Evolutionary conservation across 23 red algal species (phyloP), one percentile per base, ranked within the genome.

Genomic region (Agarophyton chilense): DNA sequence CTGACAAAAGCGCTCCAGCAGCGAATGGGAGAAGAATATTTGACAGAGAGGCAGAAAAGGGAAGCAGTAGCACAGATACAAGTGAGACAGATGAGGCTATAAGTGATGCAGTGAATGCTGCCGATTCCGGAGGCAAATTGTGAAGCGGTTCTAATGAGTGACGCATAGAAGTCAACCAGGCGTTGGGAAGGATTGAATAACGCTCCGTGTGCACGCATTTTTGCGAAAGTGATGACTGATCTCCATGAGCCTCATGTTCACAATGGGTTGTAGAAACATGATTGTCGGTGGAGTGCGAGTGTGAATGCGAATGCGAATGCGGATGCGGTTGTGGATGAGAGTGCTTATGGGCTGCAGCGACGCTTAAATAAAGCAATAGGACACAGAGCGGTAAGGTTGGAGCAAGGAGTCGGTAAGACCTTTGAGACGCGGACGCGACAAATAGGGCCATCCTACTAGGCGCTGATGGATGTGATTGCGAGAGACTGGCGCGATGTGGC

Each of bases 1-100:
- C 95, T 6, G 95, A 74, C 43, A 98, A 74, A 8, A 98, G 60
- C 9, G 95, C 95, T 24, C 95, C 95, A 16, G 91, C 95, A 28
- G 95, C 85, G 60, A 96, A 96, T 10, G 87, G 87, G 16, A 91
- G 72, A 24, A 85, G 60, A 2, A 77, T 10, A 0, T 24, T 65
- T 3, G 72, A 46, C 26, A 67, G 32, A 0, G 42, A 33, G 18
- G 52, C 52, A 10, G 89, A 55, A 41, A 85, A 45, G 24, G 91
- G 91, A 31, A 94, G 74, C 1, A 86, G 81, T 16, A 94, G 45
- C 40, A 94, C 75, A 32, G 79, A 74, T 5, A 79, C 72, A 17
- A 94, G 80, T 2, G 91, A 94, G 12, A 77, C 81, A 18, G 80
- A 79, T 40, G 91, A 85, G 36, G 64, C 57, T 14, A 86, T 28